phyloP scores from a whole-genome alignment of 306 rosid genomes.

The Lablab purpureus region DNA sequence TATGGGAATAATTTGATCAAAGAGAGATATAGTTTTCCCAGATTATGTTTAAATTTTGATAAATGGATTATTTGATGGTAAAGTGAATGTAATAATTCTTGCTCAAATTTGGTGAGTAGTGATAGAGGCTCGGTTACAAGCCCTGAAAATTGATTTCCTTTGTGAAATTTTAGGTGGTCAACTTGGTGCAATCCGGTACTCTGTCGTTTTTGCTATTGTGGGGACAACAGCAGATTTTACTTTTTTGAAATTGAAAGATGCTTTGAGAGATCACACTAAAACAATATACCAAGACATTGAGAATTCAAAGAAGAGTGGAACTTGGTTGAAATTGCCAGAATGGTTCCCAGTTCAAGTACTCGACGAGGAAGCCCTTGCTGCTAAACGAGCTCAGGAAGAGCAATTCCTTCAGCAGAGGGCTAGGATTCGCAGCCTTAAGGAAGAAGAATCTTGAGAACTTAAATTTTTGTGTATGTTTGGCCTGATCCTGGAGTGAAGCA shows the following conservation, averaged over 20 bases:
- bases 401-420: slow-evolving; percentile 68
- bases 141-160: slow-evolving; percentile 23
- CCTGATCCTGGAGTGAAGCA: neutral
- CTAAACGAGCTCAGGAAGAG: slow-evolving; percentile 73
- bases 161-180: slow-evolving; percentile 72
- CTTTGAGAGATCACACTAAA: slow-evolving; percentile 54
- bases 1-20: neutral
- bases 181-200: slow-evolving; percentile 75
- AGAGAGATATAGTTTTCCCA: neutral
- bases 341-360: slow-evolving; percentile 90
- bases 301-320: slow-evolving; percentile 51
- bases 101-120: slow-evolving; percentile 5
- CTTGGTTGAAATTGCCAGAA: slow-evolving; percentile 78
- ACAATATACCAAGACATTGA: slow-evolving; percentile 49
- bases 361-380: slow-evolving; percentile 87
- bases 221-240: slow-evolving; percentile 78
- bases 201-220: slow-evolving; percentile 65
- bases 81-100: neutral
- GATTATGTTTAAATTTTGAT: slow-evolving; percentile 22
- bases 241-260: slow-evolving; percentile 54
- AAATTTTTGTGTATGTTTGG: slow-evolving; percentile 19
- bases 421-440: slow-evolving; percentile 62
- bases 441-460: slow-evolving; percentile 66
- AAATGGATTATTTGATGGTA: slow-evolving; percentile 2
- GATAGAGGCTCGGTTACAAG: neutral